Evolutionary conservation across 2,329 filamentous ascomycete genomes (phyloP), one percentile per base, ranked within the genome.

Genomic region (Colletotrichum sp.): DNA sequence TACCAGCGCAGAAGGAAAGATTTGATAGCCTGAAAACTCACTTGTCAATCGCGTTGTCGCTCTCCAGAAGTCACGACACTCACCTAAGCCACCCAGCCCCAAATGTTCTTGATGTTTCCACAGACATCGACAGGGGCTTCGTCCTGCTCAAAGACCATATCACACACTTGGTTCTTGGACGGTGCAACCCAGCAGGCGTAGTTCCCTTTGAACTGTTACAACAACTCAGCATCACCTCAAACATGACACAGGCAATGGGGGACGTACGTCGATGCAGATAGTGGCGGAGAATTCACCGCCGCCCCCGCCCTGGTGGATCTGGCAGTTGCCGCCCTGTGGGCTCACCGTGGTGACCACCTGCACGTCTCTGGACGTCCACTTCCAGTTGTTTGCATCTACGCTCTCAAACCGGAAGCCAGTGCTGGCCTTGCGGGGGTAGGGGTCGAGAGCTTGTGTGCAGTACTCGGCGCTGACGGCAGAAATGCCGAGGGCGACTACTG

Each of bases 281-380:
- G 52, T 69, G 15, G 62, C 62, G 15, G 70, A n/a, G n/a, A 52
- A 72, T 7, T 25, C 16, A 5, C 64, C 70, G 62, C 70, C 70
- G 28, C 70, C 62, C 52, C 70, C 70, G 9, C 70, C 70, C 36
- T 72, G 70, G 62, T 68, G 70, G 12, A 72, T 7, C 27, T 68
- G 62, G 18, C 70, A 72, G 34, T 28, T 61, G 6, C 27, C 48
- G 30, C 32, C 12, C 15, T 30, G 16, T 8, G 34, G 58, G 28
- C 43, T 65, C 7, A 72, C 18, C n/a, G 70, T 68, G 27, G 64
- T 68, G 22, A 61, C 36, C 8, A 67, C 62, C n/a, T 61, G 48
- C 25, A 61, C 15, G 18, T 72, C 70, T 8, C 62, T 36, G 15
- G 70, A 72, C 4, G 34, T n/a, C 70, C 70, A 68, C 28, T 67